Base-by-base conservation (phyloP, 805 yeast species). In the Tetrapisispora iriomotensis region DNA sequence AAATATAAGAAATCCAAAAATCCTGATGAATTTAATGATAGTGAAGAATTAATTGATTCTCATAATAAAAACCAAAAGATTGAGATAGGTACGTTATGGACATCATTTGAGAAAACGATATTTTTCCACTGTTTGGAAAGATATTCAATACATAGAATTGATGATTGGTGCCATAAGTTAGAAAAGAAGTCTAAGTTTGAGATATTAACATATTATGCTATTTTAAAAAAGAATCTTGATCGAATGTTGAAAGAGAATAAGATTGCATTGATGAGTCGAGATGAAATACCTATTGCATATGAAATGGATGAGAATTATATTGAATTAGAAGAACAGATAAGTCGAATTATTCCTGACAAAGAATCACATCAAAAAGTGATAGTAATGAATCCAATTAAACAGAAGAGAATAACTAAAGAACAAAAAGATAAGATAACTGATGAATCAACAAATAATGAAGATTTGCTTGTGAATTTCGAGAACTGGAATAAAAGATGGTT, bases 261-360 rank as follows among this genome's bases (percentile, higher is more conserved):
- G 26, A 41, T 40, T 9, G 45, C 54, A 2, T 40, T 59, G 14
- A 17, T 54, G 15, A 38, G 45, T 12, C 35, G 51, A 22, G 39
- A 18, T 4, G 55, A 56, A n/a, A 37, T 54, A 3, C 62, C 62
- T 3, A 55, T 58, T 23, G 62, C 64, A 13, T 58, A 58, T 36
- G 62, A 60, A 32, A 50, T 60, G 54, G 52, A 48, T 39, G 60
- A 56, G 17, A 40, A 41, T 21, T 53, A 46, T 24, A 42, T 56
- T 20, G 43, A 45, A 12, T 30, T 56, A 20, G 64, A 59, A 35
- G 60, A 56, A 21, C 29, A 35, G 18, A 44, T 56, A 47, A 46
- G 56, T 17, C 29, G 32, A 10, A 41, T 39, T 15, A 35, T 48
- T 3, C 39, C 43, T 26, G 39, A 37, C 25, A 46, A 48, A 31